Conservation (phyloP, 306 rosid genomes). For the Datisca glomerata region DNA sequence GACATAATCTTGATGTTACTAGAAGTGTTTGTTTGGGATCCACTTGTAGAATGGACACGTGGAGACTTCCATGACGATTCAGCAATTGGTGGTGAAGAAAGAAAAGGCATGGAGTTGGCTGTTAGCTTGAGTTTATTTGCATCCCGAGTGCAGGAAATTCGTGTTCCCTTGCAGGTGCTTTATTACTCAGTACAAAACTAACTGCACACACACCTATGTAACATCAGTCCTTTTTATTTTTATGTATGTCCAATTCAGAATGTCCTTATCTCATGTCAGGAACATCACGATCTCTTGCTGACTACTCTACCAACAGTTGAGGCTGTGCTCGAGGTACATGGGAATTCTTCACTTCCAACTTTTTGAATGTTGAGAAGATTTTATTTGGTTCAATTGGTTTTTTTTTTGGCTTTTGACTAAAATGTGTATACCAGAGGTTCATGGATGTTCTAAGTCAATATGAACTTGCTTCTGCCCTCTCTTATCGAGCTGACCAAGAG, state of each 20-base stretch:
- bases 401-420: conserved; percentile 23
- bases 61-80: conserved; percentile 97
- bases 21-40: conserved; percentile 96
- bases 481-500: conserved; percentile 80
- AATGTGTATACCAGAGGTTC: conserved; percentile 56
- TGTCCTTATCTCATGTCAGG: no score
- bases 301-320: conserved; percentile 75
- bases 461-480: conserved; percentile 48
- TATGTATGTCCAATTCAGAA: no score
- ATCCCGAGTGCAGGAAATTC: conserved; percentile 94
- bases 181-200: no score
- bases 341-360: conserved; percentile 7
- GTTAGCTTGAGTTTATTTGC: conserved; percentile 96
- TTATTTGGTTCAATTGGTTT: neutral
- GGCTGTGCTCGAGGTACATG: conserved; percentile 78
- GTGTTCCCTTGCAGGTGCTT: conserved; percentile 92
- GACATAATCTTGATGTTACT: conserved; percentile 82
- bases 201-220: no score
- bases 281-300: conserved; percentile 91
- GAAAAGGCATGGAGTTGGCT: conserved; percentile 99
- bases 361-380: conserved; percentile 5
- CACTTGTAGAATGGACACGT: conserved; percentile 93
- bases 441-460: conserved; percentile 60
- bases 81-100: conserved; percentile 96
- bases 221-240: no score